Evolutionary conservation across 208 protist genomes (phyloP), one percentile per base, ranked within the genome.

Genomic region (Trypanosoma congolense): DNA sequence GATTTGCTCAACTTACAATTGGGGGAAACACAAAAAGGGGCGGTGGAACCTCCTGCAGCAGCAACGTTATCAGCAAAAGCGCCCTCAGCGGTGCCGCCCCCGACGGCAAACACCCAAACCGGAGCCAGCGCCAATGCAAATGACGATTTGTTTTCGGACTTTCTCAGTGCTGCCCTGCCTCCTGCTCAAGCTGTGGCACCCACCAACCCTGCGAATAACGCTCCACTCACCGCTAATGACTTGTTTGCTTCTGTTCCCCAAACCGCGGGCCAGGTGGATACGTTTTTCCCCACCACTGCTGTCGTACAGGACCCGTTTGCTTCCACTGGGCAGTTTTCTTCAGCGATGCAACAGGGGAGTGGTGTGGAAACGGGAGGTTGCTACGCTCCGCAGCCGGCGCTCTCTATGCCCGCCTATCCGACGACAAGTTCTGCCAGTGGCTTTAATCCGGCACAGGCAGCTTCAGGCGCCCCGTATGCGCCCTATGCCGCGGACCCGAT

Each of bases 61-160:
- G n/a, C 35, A 41, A 36, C 48, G 25, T 38, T 49, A 6, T 46
- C 46, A 21, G 25, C 33, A 33, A 41, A 59, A 12, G 33, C 33
- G 33, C 28, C 46, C 6, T 61, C 58, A 6, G 18, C 58, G 3
- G 25, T 35, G 31, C 3, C 50, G 4, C 36, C 41, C 9, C 18
- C 19, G 4, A 19, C 18, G 29, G 33, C 42, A 16, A 36, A n/a
- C n/a, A n/a, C n/a, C n/a, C n/a, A n/a, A n/a, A n/a, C n/a, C n/a
- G n/a, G n/a, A n/a, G n/a, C n/a, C n/a, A n/a, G n/a, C n/a, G n/a
- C n/a, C n/a, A n/a, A n/a, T n/a, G n/a, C 35, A 41, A 44, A 76
- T 16, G 54, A 53, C 8, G 70, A 83, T 44, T 29, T 75, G 12
- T 80, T 90, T 47, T 72, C 74, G 21, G 66, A 70, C 47, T 62